Percentiles rank a stretch among this genome's conserved stretches.
Conservation (phyloP, 805 yeast species). For the Novakomyces olei region DNA sequence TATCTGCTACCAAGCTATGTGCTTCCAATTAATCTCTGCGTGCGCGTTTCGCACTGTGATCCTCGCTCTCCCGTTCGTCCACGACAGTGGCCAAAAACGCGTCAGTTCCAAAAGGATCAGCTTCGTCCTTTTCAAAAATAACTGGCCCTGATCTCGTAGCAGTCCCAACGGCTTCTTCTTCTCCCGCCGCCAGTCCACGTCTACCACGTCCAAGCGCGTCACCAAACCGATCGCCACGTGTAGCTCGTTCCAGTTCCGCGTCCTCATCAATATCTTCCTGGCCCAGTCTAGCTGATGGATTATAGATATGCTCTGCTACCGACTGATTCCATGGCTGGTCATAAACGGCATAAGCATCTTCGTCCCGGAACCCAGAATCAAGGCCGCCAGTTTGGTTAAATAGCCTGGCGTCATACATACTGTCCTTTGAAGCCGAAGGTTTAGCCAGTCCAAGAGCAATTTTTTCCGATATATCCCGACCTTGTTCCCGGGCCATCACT, state of each 20-base stretch:
- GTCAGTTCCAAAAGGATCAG: slow-evolving; percentile 5
- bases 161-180: slow-evolving; percentile 3
- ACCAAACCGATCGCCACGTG: slow-evolving; percentile 13
- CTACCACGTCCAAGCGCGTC: slow-evolving; percentile 10
- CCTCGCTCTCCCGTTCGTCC: too few relatives aligned
- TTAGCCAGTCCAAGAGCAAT: slow-evolving; percentile 30
- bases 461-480: slow-evolving; percentile 33
- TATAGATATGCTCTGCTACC: slow-evolving; percentile 28
- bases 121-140: slow-evolving; percentile 22
- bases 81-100: slow-evolving; percentile 5
- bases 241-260: slow-evolving; percentile 11
- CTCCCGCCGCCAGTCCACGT: slow-evolving; percentile 10
- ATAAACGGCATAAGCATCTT: slow-evolving; percentile 19
- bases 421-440: slow-evolving; percentile 19
- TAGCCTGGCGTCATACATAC: slow-evolving; percentile 36
- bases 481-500: slow-evolving; percentile 22
- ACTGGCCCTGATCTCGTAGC: slow-evolving; percentile 21
- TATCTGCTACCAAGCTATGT: neutral
- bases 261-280: slow-evolving; percentile 14
- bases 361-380: slow-evolving; percentile 5
- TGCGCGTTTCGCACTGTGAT: too few relatives aligned
- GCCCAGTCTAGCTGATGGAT: slow-evolving; percentile 16
- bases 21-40: neutral
- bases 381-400: slow-evolving; percentile 25
- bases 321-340: slow-evolving; percentile 35